Evolutionary conservation across 176 grass and related monocot species (phyloP), one percentile per base, ranked within the genome.

Genomic region (Aegilops speltoides): DNA sequence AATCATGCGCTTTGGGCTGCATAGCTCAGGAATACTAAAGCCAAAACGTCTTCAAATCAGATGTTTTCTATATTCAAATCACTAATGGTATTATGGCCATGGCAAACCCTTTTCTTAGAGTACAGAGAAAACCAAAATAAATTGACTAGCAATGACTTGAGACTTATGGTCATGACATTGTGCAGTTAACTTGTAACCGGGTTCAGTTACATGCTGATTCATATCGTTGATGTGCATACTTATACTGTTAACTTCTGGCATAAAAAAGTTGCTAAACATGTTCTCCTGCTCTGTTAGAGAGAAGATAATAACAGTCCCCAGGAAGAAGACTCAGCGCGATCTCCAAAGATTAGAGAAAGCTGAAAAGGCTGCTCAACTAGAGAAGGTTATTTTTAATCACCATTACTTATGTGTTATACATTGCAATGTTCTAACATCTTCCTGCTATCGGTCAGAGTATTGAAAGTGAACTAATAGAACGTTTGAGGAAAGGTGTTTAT

Each of bases 221-320:
- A 40, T 29, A n/a, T 67, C 79, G 8, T 73, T 89, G 70, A 83
- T 60, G 43, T 22, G 33, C 16, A 17, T 5, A 69, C 17, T 29
- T 74, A 13, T 50, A 70, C 16, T 85, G 56, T 76, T 79, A 60
- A 38, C 4, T 68, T 76, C 8, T 78, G 28, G 29, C 61, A 24
- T 70, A 26, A 68, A 61, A 61, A 87, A 61, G 4, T 74, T 85
- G 31, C 22, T 89, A 77, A 83, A 76, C 64, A 79, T 84, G 52
- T 78, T 76, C 52, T 48, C 70, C 32, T 24, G 5, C 9, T 25
- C 69, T 89, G 31, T 87, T 73, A 95, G 97, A 83, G 97, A 98
- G 73, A 98, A 98, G 90, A 86, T 98, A 79, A 88, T 98, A 80
- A 98, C 97, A 29, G 70, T 98, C 45, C 97, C 97, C 54, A 94